phyloP scores from a whole-genome alignment of 1,139 yeast genomes.

The Nakaseomyces sp. region DNA sequence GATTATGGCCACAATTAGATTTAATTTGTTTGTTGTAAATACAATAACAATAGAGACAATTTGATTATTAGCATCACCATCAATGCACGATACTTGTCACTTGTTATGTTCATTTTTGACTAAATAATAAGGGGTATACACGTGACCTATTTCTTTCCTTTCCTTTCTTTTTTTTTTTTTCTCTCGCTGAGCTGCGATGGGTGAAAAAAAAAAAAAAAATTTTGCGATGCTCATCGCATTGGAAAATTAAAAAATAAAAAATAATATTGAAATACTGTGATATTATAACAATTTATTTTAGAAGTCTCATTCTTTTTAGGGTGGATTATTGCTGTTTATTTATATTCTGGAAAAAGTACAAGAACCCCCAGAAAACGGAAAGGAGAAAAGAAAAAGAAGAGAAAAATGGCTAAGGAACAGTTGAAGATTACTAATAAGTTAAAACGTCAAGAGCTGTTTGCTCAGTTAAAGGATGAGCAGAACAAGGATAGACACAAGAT shows the following conservation, averaged over 20 bases:
- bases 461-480: conserved; percentile 63
- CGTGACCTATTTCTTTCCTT: background rate
- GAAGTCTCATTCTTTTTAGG: too few species aligned
- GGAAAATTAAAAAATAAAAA: background rate
- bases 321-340: too few species aligned
- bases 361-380: too few species aligned
- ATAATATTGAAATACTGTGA: background rate
- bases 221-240: conserved; percentile 4
- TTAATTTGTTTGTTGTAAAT: too few species aligned
- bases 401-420: conserved; percentile 20
- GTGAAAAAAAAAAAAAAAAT: background rate
- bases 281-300: too few species aligned
- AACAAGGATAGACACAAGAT: conserved; percentile 69
- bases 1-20: too few species aligned
- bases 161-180: background rate
- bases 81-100: too few species aligned
- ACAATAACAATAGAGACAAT: too few species aligned
- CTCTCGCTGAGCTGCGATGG: background rate
- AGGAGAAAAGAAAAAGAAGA: background rate
- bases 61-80: too few species aligned
- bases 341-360: too few species aligned
- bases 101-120: too few species aligned
- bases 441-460: conserved; percentile 69
- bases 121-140: too few species aligned
- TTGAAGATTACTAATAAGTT: conserved; percentile 58